Evolutionary conservation across 768 basidiomycete species (phyloP), one percentile per base, ranked within the genome.

Genomic region (Nevesoporus exiguus): DNA sequence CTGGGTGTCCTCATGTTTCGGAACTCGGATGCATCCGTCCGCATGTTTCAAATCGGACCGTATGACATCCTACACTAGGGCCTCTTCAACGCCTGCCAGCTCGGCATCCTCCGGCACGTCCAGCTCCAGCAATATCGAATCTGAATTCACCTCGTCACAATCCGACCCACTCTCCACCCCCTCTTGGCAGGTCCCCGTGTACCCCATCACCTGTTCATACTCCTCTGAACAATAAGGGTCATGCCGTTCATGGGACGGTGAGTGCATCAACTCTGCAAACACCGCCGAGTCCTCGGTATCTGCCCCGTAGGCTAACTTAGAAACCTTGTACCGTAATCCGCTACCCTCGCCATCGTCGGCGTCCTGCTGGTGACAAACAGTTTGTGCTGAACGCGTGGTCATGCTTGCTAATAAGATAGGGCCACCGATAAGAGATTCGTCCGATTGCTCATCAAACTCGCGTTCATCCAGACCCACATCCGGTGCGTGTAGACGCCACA

Each of bases 1-100:
- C n/a, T n/a, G n/a, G n/a, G n/a, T n/a, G n/a, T 30, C 64, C 64
- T 71, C 64, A 69, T 69, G 68, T 70, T 57, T 68, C 66, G 68
- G 58, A 67, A 54, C 49, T 64, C 64, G 64, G 64, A 66, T 47
- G 43, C 36, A 0, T 9, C n/a, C 46, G 45, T 48, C 58, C 61
- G 44, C 58, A 37, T 36, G 62, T 67, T n/a, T n/a, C n/a, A n/a
- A n/a, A n/a, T n/a, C n/a, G n/a, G n/a, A n/a, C n/a, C n/a, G n/a
- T n/a, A n/a, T n/a, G n/a, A n/a, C n/a, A n/a, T n/a, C n/a, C 24
- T 52, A 47, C 40, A 44, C 47, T 33, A 60, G 45, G 21, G 31
- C 31, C 25, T 52, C 45, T 7, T 58, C 57, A 4, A 47, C 37
- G 3, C 13, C 33, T 15, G 40, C n/a, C 47, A 49, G 7, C 4